phyloP scores from a whole-genome alignment of 2,329 filamentous ascomycete genomes.

The Nigrograna mackinnonii region DNA sequence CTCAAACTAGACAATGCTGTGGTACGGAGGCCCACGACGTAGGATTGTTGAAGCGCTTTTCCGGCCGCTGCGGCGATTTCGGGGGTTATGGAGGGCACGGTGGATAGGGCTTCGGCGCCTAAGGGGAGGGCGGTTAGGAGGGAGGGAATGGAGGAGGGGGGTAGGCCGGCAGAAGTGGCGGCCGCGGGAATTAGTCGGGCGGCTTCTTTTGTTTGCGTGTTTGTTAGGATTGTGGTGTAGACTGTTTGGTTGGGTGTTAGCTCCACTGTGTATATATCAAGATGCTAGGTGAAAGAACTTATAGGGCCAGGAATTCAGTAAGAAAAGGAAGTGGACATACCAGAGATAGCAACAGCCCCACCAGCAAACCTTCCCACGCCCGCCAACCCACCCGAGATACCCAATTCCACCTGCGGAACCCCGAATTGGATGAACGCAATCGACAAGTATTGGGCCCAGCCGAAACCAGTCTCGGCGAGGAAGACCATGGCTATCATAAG shows the following conservation, averaged over 20 bases:
- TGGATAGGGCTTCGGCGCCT: conserved; percentile 13
- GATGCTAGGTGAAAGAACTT: too few relatives aligned
- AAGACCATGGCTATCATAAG: conserved; percentile 54
- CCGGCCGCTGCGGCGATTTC: conserved; percentile 19
- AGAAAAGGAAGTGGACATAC: too few relatives aligned
- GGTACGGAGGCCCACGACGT: conserved; percentile 16
- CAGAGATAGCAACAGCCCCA: conserved; percentile 46
- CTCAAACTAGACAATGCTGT: conserved; percentile 18
- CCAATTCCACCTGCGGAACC: conserved; percentile 54
- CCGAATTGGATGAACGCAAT: conserved; percentile 56
- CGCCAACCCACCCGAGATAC: conserved; percentile 42
- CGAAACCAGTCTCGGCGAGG: conserved; percentile 49
- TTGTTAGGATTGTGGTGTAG: conserved; percentile 48
- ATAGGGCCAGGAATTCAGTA: too few relatives aligned
- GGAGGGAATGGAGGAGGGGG: conserved; percentile 9
- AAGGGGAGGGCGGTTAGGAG: conserved; percentile 18
- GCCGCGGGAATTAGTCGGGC: conserved; percentile 16
- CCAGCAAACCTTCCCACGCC: conserved; percentile 50
- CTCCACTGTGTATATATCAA: too few relatives aligned
- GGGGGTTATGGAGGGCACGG: conserved; percentile 17
- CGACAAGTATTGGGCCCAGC: conserved; percentile 52
- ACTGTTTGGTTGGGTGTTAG: too few relatives aligned
- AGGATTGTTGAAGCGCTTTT: conserved; percentile 19
- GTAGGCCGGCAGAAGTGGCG: conserved; percentile 17
- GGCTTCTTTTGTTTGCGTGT: conserved; percentile 23